phyloP scores from a whole-genome alignment of 345 rosid genomes.

The Eucalyptus tenuipes region DNA sequence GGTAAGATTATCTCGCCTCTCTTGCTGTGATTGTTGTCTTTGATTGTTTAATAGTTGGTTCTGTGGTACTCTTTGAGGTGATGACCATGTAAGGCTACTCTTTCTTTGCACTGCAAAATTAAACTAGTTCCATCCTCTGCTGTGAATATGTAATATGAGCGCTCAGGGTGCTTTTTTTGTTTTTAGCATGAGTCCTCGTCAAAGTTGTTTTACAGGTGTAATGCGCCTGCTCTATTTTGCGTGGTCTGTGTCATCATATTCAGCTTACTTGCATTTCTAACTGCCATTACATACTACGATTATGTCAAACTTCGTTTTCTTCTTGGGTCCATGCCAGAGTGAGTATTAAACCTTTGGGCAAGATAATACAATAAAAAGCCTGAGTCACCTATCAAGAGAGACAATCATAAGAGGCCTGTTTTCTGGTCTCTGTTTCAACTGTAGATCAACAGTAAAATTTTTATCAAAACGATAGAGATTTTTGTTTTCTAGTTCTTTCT shows the following conservation, averaged over 20 bases:
- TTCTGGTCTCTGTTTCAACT: neutral
- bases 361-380: neutral
- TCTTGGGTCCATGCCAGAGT: neutral
- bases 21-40: neutral
- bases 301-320: neutral
- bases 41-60: neutral
- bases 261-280: neutral
- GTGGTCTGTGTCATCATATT: neutral
- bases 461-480: neutral
- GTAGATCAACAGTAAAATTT: neutral
- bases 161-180: neutral
- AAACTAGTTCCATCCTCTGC: neutral
- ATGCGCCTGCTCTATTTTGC: neutral
- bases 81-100: neutral
- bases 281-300: neutral
- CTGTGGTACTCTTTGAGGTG: neutral
- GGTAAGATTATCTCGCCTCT: neutral
- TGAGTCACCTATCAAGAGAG: neutral
- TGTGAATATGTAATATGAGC: neutral
- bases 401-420: neutral
- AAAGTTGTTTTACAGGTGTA: neutral
- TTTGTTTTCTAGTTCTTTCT: neutral
- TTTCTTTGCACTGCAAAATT: neutral
- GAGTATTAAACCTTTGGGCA: neutral
- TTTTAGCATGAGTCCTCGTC: neutral